phyloP scores from a whole-genome alignment of 1,284 basidiomycete genomes.

The Cryptococcus sp. region DNA sequence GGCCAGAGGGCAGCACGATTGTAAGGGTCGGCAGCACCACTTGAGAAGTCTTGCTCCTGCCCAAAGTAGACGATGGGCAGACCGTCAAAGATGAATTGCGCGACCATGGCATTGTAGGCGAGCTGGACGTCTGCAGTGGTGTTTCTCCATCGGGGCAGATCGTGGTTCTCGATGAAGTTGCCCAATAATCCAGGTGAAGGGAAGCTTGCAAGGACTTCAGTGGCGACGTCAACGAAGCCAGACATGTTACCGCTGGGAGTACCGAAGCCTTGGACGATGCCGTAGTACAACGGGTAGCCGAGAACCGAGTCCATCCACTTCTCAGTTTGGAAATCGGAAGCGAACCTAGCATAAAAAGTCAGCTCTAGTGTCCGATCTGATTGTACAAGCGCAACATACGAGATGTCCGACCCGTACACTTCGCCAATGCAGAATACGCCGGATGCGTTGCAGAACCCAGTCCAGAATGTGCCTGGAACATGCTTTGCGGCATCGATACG shows the following conservation, averaged over 20 bases:
- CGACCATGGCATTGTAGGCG: conserved; percentile 64
- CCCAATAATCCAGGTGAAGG: conserved; percentile 62
- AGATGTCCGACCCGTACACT: conserved; percentile 64
- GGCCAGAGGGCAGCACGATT: conserved; percentile 79
- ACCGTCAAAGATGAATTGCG: conserved; percentile 66
- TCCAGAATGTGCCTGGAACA: conserved; percentile 47
- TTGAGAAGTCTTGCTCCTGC: conserved; percentile 66
- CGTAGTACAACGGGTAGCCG: conserved; percentile 68
- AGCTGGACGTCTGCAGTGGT: conserved; percentile 50
- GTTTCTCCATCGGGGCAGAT: conserved; percentile 72
- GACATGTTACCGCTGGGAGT: conserved; percentile 61
- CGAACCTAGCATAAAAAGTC: conserved; percentile 22
- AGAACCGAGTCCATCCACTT: conserved; percentile 50
- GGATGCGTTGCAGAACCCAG: conserved; percentile 64
- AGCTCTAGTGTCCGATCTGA: not conserved
- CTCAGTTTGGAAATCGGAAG: conserved; percentile 42
- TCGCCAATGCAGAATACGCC: conserved; percentile 84
- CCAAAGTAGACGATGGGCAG: conserved; percentile 75
- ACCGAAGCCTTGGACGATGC: conserved; percentile 66
- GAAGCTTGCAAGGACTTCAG: conserved; percentile 58
- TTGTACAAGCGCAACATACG: conserved; percentile 42
- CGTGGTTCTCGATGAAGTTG: conserved; percentile 83
- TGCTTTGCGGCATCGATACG: conserved; percentile 78
- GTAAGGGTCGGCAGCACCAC: conserved; percentile 64
- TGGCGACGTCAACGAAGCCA: conserved; percentile 61